A percentile compares a stretch with the other conserved stretches of the same genome.
These are phyloP conservation scores for Rosa persica DNA, from an alignment of 306 rosid species.

Conservation along the genomic window DNA sequence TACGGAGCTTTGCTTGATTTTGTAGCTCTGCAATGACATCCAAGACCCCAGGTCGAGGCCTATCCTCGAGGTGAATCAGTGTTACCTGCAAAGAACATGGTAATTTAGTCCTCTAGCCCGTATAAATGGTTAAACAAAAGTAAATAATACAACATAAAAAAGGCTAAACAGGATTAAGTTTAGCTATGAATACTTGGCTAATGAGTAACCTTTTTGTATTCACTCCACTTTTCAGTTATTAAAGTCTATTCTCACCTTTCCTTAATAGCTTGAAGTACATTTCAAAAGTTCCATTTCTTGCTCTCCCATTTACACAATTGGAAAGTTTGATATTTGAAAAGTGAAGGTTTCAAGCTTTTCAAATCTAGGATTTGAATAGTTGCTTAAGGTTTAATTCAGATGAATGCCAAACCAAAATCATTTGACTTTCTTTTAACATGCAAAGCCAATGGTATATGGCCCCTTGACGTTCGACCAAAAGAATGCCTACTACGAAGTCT, in stretches of 20 bases:
- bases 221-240: background rate
- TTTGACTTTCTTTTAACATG: background rate
- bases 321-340: background rate
- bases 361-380: background rate
- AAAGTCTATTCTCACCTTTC: background rate
- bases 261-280: background rate
- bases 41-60: slow-evolving; percentile 79
- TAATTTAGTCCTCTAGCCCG: slow-evolving; percentile 11
- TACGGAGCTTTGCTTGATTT: slow-evolving; percentile 65
- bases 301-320: background rate
- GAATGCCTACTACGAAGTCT: background rate
- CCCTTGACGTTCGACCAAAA: background rate
- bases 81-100: slow-evolving; percentile 59
- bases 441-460: background rate
- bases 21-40: slow-evolving; percentile 72
- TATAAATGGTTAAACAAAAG: background rate
- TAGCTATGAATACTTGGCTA: background rate
- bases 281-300: background rate
- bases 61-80: slow-evolving; percentile 93
- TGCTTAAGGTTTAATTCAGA: background rate
- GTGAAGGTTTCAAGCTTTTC: too few species aligned
- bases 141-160: background rate
- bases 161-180: background rate
- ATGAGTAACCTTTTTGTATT: background rate
- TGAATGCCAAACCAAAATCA: background rate